Conservation (phyloP, 495 filamentous ascomycete species). For the Daldinia decipiens region DNA sequence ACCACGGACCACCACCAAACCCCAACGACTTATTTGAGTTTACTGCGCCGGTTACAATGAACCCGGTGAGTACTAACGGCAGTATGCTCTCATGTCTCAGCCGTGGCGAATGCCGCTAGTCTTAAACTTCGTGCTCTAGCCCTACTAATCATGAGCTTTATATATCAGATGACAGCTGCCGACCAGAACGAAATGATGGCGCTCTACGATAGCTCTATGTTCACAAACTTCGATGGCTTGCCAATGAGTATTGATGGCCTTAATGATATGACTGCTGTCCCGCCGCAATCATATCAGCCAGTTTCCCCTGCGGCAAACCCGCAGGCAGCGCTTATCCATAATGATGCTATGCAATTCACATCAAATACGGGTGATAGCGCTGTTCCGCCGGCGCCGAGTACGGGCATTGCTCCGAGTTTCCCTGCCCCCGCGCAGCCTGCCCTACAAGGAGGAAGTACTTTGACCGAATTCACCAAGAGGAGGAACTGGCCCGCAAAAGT, state of each 20-base stretch:
- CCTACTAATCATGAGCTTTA: conserved; percentile 36
- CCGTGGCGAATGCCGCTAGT: conserved; percentile 12
- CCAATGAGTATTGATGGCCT: conserved; percentile 52
- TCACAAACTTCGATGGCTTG: conserved; percentile 52
- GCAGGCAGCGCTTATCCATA: conserved; percentile 38
- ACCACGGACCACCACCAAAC: conserved; percentile 49
- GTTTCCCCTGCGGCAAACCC: conserved; percentile 31
- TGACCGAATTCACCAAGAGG: conserved; percentile 85
- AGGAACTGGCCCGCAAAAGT: conserved; percentile 91
- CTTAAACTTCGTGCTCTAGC: neutral
- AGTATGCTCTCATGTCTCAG: conserved; percentile 18
- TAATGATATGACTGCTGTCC: conserved; percentile 38
- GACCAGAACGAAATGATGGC: conserved; percentile 53
- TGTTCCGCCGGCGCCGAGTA: conserved; percentile 61
- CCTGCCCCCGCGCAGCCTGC: conserved; percentile 52
- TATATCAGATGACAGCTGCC: conserved; percentile 46
- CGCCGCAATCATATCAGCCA: conserved; percentile 37
- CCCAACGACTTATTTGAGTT: conserved; percentile 50
- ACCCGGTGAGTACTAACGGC: conserved; percentile 41
- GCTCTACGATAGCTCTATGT: conserved; percentile 52
- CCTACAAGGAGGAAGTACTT: conserved; percentile 65
- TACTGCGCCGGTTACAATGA: conserved; percentile 38
- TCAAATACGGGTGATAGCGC: conserved; percentile 41
- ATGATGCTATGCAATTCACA: conserved; percentile 41
- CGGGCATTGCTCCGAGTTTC: conserved; percentile 33